These are phyloP conservation scores for Sindora glabra DNA, from an alignment of 306 rosid genomes.

Conservation along the genomic window DNA sequence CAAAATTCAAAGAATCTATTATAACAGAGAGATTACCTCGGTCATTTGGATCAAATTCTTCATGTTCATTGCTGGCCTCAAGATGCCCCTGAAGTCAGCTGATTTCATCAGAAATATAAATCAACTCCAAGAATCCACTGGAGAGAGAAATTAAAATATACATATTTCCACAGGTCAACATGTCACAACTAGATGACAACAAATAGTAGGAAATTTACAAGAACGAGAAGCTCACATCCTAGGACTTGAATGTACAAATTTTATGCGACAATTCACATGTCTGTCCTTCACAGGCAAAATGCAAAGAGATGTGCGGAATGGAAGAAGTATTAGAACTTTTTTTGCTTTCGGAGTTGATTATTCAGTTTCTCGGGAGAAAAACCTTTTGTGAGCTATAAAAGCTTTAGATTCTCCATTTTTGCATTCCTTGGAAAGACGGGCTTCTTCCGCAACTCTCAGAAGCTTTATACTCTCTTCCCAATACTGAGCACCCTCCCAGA, in stretches of 20 bases:
- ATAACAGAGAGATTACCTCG: conserved; percentile 44
- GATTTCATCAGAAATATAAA: conserved; percentile 31
- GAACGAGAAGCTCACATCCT: neutral
- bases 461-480: conserved; percentile 80
- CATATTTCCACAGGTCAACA: neutral
- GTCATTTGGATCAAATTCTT: conserved; percentile 55
- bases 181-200: neutral
- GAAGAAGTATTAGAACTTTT: no score
- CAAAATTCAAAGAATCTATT: conserved; percentile 2
- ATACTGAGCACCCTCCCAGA: conserved; percentile 81
- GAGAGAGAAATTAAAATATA: neutral
- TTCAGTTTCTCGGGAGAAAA: neutral
- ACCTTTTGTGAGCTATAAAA: conserved; percentile 57
- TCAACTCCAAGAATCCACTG: conserved; percentile 23
- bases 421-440: conserved; percentile 22
- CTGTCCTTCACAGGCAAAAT: no score
- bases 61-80: conserved; percentile 68
- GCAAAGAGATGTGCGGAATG: no score
- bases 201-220: neutral
- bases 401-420: conserved; percentile 24
- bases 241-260: neutral
- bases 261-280: neutral
- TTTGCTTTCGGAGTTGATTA: no score
- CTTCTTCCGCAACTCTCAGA: conserved; percentile 61
- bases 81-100: conserved; percentile 77